Conservation (phyloP, 1,139 yeast species). For the Blastobotrys serpentis region DNA sequence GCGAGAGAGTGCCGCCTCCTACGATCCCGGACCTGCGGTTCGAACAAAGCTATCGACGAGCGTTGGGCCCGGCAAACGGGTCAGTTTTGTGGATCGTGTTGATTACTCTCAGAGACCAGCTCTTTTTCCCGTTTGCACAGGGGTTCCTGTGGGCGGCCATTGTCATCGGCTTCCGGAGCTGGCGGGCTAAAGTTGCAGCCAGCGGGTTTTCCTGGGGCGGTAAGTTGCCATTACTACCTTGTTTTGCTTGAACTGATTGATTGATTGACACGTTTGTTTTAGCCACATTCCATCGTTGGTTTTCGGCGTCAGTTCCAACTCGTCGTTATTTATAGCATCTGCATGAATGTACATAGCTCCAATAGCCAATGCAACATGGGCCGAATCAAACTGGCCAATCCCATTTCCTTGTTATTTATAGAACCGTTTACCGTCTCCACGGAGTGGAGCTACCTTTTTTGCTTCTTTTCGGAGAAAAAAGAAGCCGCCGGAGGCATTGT, state of each 20-base stretch:
- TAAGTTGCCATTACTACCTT: constrained; percentile 24
- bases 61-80: constrained; percentile 37
- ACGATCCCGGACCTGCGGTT: constrained; percentile 38
- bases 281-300: not conserved
- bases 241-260: too few species aligned
- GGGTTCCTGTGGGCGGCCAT: constrained; percentile 51
- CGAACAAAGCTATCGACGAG: constrained; percentile 32
- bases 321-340: not conserved
- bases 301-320: not conserved
- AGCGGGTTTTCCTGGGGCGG: constrained; percentile 36
- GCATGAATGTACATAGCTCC: too few species aligned
- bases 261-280: too few species aligned
- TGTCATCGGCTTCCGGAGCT: constrained; percentile 44
- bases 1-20: constrained; percentile 17
- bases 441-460: not conserved
- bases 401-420: too few species aligned
- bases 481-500: not conserved
- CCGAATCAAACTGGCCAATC: too few species aligned
- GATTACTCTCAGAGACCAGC: constrained; percentile 40
- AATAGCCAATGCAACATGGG: too few species aligned
- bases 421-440: too few species aligned
- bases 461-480: not conserved
- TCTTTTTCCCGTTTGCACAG: constrained; percentile 45
- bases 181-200: constrained; percentile 32
- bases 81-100: constrained; percentile 29